Percentiles rank a stretch among this genome's conserved stretches.
Conservation (phyloP, 805 yeast genomes). For the Saccharomycopsis fibuligera region DNA sequence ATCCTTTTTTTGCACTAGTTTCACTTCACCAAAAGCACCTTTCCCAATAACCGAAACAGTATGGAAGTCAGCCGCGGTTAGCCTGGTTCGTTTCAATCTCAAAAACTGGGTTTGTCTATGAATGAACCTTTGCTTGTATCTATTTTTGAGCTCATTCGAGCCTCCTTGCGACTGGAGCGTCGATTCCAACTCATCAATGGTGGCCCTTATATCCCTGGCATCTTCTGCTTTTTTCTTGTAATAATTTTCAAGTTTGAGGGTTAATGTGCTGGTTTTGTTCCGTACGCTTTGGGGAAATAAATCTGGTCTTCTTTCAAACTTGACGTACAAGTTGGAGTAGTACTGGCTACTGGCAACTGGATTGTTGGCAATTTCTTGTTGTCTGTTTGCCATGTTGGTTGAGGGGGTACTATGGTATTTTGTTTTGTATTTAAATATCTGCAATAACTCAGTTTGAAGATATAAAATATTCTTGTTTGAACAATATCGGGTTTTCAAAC, state of each 20-base stretch:
- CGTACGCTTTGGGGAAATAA: slow-evolving; percentile 64
- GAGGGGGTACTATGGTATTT: too few species aligned
- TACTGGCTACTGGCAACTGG: slow-evolving; percentile 10
- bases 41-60: slow-evolving; percentile 89
- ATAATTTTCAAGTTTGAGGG: slow-evolving; percentile 74
- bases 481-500: too few species aligned
- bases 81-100: slow-evolving; percentile 76
- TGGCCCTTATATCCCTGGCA: slow-evolving; percentile 92
- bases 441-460: too few species aligned
- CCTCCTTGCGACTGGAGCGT: slow-evolving; percentile 59
- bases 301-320: slow-evolving; percentile 81
- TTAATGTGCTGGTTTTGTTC: slow-evolving; percentile 79
- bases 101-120: slow-evolving; percentile 83
- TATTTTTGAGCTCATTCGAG: slow-evolving; percentile 76
- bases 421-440: too few species aligned
- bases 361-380: not conserved
- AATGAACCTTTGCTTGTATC: slow-evolving; percentile 79
- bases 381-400: not conserved
- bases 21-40: slow-evolving; percentile 97
- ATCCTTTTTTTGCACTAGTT: slow-evolving; percentile 88
- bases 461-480: too few species aligned
- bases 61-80: slow-evolving; percentile 74
- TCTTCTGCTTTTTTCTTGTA: slow-evolving; percentile 81
- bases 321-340: slow-evolving; percentile 38
- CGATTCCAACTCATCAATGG: slow-evolving; percentile 81